Evolutionary conservation across 768 basidiomycete genomes (phyloP).

Genomic region (Neoboletus magnificus): DNA sequence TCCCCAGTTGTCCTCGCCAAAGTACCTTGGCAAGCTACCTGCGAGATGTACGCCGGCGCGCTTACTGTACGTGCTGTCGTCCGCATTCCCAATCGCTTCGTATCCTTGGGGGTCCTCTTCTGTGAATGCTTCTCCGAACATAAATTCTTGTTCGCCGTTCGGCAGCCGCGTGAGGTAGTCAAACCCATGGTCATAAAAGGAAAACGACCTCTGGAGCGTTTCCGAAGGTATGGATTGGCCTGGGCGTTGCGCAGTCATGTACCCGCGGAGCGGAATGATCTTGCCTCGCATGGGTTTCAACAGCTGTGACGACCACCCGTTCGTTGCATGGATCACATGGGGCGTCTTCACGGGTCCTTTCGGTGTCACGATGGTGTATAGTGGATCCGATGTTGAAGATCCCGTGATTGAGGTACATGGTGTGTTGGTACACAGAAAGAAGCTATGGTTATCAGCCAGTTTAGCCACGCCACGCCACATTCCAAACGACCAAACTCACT

Average conservation of each 20-base stretch:
- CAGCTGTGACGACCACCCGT: constrained; percentile 76
- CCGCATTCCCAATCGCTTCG: constrained; percentile 36
- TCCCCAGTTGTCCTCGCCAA: constrained; percentile 46
- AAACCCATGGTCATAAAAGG: constrained; percentile 52
- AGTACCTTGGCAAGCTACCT: constrained; percentile 51
- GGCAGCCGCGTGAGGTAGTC: constrained; percentile 71
- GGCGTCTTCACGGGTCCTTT: constrained; percentile 52
- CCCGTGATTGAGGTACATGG: constrained; percentile 53
- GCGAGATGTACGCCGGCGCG: constrained; percentile 36
- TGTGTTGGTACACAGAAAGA: constrained; percentile 56
- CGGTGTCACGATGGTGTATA: constrained; percentile 59
- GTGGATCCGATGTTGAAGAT: constrained; percentile 21
- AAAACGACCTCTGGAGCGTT: constrained; percentile 48
- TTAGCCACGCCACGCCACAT: not conserved
- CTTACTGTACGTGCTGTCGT: constrained; percentile 36
- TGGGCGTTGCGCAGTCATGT: constrained; percentile 64
- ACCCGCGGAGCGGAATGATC: constrained; percentile 57
- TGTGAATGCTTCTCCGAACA: constrained; percentile 60
- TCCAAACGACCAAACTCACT: constrained; percentile 40
- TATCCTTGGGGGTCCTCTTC: constrained; percentile 30
- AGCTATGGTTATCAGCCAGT: constrained; percentile 35
- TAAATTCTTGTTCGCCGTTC: constrained; percentile 45
- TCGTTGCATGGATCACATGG: constrained; percentile 82
- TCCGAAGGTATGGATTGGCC: constrained; percentile 36
- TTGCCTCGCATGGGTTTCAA: constrained; percentile 59